Base-by-base conservation (phyloP, 169 alveolate genomes). In the Cytauxzoon felis region DNA sequence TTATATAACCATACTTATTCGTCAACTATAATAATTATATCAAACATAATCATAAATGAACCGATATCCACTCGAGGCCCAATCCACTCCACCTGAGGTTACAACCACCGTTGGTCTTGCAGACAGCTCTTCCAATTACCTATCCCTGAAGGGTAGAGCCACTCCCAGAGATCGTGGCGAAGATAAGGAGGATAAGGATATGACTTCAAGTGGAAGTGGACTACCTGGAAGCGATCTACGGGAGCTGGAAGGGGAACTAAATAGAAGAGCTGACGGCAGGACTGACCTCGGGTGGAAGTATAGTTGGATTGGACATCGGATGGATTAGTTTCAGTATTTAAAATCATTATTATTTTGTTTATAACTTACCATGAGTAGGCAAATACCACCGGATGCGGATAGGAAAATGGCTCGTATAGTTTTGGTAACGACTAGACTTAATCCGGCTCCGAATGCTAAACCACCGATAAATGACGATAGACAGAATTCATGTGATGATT, bases 391-490 rank as follows among this genome's bases (percentile, higher is more conserved):
- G 26, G 69, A 32, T 7, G 63, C 49, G 0, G 63, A 23, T 50
- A 72, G 51, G 62, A 29, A 62, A 19, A 62, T 1, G 2, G 58
- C 33, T 38, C 82, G 21, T 47, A 72, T 32, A 3, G 60, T 24
- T n/a, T 50, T 48, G 3, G 59, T 51, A 42, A 72, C 36, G 5
- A 72, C 19, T 5, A 72, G 8, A 24, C 67, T 33, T 34, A 41
- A 18, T 0, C 82, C 82, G 7, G 82, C 43, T 6, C 82, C 82
- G 50, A 72, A 60, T 34, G 78, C 65, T 29, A 72, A 50, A n/a
- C 82, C 82, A 7, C 82, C 82, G 0, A 47, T 54, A 42, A 61
- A 72, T 8, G 82, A 72, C 33, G 24, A n/a, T 5, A 16, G 43
- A 61, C 51, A 62, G 50, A 72, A 72, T 8, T 13, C 61, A 40